A percentile compares a stretch with the other conserved stretches of the same genome.
phyloP scores from a whole-genome alignment of 108 stramenopile genomes.

The Cafeteria roenbergensis region DNA sequence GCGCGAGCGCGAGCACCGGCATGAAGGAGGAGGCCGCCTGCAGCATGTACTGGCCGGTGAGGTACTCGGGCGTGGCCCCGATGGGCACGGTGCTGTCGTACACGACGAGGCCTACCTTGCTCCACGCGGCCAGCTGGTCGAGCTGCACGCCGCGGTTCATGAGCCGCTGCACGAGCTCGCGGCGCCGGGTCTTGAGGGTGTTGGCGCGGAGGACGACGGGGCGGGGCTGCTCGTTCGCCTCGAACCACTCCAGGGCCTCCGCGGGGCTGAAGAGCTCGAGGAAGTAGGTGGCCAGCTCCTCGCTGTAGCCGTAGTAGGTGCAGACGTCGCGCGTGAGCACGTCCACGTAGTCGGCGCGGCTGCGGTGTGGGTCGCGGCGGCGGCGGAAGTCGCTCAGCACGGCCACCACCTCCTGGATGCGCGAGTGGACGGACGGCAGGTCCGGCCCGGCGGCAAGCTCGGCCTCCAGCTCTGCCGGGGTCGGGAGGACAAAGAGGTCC shows the following conservation, averaged over 20 bases:
- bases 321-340: conserved; percentile 66
- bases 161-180: conserved; percentile 84
- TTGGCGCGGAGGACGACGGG: conserved; percentile 90
- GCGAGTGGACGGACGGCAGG: neutral
- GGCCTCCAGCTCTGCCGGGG: neutral
- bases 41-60: conserved; percentile 96
- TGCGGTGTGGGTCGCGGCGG: neutral
- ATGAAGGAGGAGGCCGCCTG: conserved; percentile 94
- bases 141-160: conserved; percentile 90
- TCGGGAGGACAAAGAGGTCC: conserved; percentile 6
- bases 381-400: neutral
- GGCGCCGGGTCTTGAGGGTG: conserved; percentile 88
- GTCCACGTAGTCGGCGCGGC: conserved; percentile 76
- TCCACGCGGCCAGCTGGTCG: conserved; percentile 90
- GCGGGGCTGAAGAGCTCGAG: conserved; percentile 75
- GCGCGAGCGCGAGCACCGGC: conserved; percentile 81
- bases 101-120: conserved; percentile 92
- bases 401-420: neutral
- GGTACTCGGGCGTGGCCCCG: conserved; percentile 97
- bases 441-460: neutral
- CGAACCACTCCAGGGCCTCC: conserved; percentile 83
- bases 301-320: conserved; percentile 85
- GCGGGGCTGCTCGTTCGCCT: conserved; percentile 78
- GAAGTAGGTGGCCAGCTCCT: conserved; percentile 85
- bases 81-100: conserved; percentile 88